A percentile compares a stretch with the other conserved stretches of the same genome.
Evolutionary conservation across 2,329 filamentous ascomycete species (phyloP).

Genomic region (Ceratocystis harringtonii): DNA sequence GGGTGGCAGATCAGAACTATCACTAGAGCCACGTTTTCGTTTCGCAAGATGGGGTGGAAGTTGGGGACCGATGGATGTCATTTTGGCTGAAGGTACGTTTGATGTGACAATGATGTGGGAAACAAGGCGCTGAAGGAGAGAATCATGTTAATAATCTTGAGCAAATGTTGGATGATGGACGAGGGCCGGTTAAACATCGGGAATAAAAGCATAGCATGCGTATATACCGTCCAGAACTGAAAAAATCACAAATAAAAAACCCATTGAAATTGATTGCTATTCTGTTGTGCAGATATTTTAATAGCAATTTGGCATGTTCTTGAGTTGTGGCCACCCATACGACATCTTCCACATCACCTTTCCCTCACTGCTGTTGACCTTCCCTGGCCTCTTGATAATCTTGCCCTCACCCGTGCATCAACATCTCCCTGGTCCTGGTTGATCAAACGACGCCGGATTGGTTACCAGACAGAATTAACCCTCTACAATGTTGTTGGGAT

Average conservation of each 20-base stretch:
- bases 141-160: neutral
- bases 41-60: slow-evolving; percentile 53
- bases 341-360: too few species aligned
- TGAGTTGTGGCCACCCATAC: too few species aligned
- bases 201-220: neutral
- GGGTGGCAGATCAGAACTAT: slow-evolving; percentile 28
- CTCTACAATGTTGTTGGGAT: too few species aligned
- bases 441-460: too few species aligned
- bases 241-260: too few species aligned
- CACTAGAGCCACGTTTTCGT: slow-evolving; percentile 40
- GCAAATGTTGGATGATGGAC: neutral
- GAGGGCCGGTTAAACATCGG: neutral
- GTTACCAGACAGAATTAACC: too few species aligned
- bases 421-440: too few species aligned
- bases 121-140: too few species aligned
- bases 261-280: neutral
- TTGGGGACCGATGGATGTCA: slow-evolving; percentile 56
- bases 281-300: neutral
- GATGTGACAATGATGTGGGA: neutral
- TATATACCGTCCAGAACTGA: neutral
- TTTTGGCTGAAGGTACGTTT: slow-evolving; percentile 25
- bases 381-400: too few species aligned
- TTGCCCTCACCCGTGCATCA: too few species aligned
- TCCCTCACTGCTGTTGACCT: too few species aligned
- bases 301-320: too few species aligned